These are phyloP conservation scores for Chernovozyma aurita DNA, from an alignment of 1,139 yeast species.

Conservation along the genomic window DNA sequence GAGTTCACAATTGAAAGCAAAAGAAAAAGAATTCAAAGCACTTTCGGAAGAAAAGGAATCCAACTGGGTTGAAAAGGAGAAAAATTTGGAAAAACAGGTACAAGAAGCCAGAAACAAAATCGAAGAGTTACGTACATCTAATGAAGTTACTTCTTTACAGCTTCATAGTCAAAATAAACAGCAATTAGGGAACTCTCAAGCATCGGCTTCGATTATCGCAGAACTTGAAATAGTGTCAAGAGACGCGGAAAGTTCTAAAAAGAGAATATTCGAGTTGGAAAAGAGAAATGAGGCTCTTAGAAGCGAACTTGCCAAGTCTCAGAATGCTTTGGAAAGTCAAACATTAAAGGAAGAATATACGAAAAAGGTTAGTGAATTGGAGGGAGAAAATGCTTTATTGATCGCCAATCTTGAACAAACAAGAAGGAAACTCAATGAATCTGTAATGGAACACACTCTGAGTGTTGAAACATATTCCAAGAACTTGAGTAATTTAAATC, in stretches of 20 bases:
- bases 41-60: slow-evolving; percentile 58
- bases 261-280: slow-evolving; percentile 67
- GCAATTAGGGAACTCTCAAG: slow-evolving; percentile 6
- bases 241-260: slow-evolving; percentile 71
- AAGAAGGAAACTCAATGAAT: slow-evolving; percentile 27
- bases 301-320: slow-evolving; percentile 53
- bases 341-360: slow-evolving; percentile 29
- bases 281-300: slow-evolving; percentile 73
- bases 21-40: slow-evolving; percentile 59
- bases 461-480: slow-evolving; percentile 33
- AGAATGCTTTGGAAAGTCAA: slow-evolving; percentile 39
- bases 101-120: slow-evolving; percentile 45
- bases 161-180: slow-evolving; percentile 30
- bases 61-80: slow-evolving; percentile 55
- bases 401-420: slow-evolving; percentile 61
- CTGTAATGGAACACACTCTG: slow-evolving; percentile 30
- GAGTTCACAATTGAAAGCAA: slow-evolving; percentile 42
- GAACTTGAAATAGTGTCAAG: slow-evolving; percentile 66
- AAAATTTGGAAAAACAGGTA: slow-evolving; percentile 38
- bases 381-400: slow-evolving; percentile 61
- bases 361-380: slow-evolving; percentile 50
- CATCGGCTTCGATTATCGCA: slow-evolving; percentile 32
- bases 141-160: slow-evolving; percentile 49
- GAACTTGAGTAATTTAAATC: slow-evolving; percentile 44
- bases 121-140: slow-evolving; percentile 51